Base-by-base conservation (phyloP, 441 rosid species). In the Syzygium syzygioides region DNA sequence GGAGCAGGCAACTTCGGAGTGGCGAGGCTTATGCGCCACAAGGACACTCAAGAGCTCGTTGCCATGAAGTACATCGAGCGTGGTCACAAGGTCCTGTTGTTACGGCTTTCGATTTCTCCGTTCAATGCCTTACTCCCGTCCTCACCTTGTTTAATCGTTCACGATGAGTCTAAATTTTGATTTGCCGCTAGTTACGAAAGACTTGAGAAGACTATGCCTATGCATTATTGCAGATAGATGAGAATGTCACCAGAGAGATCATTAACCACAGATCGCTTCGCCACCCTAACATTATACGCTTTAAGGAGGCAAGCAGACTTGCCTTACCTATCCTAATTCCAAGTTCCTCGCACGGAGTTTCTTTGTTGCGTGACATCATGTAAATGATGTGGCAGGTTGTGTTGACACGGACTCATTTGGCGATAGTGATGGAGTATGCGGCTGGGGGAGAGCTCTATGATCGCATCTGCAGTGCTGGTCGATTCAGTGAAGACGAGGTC, bases 401-500 rank as follows among this genome's bases (percentile, higher is more conserved):
- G 88, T 88, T 97, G 95, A 98, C 98, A 28, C 98, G 98, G 4
- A 95, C 98, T 18, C 99, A 98, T 92, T 92, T 98, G 91, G 98
- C 95, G 10, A 98, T 98, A 89, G 98, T 97, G 86, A 97, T 97
- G 99, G 99, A 98, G 93, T 97, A 97, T 86, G 98, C 99, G n/a
- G 96, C 98, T 64, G 99, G 99, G 7, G 99, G 99, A 60, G 98
- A 98, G 92, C 92, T 98, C 83, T 98, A 97, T 71, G 98, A 98
- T 1, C 94, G 98, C 68, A 96, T 96, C 88, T 93, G 95, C 91
- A 94, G 41, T 66, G 99, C 96, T 4, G 97, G 97, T 87, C 95
- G 99, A 93, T 98, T 97, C 91, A 98, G 99, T 89, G 99, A 98
- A 95, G 98, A 96, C 87, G 99, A 98, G 99, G 99, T 98, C 83